phyloP scores from a whole-genome alignment of 257 asterid species.

The Scutellaria galericulata region DNA sequence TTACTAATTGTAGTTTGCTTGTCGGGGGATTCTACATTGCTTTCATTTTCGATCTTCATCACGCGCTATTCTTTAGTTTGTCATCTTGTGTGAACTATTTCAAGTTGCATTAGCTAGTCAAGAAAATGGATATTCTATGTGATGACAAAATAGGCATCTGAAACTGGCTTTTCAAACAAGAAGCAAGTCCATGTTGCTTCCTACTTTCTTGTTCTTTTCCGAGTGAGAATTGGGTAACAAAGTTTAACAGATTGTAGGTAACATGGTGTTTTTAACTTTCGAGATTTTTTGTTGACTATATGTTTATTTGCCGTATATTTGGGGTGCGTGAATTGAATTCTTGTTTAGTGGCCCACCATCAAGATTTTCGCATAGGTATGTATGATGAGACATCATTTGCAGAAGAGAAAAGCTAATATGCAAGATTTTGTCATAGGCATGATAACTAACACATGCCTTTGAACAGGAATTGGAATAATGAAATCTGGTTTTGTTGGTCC shows the following conservation, averaged over 20 bases:
- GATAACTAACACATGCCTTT: slow-evolving; percentile 28
- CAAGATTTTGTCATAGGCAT: slow-evolving; percentile 2
- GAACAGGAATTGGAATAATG: slow-evolving; percentile 28
- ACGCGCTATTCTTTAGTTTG: slow-evolving; percentile 55
- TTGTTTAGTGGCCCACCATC: slow-evolving; percentile 22
- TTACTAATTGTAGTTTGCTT: slow-evolving; percentile 58
- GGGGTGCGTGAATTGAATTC: slow-evolving; percentile 16
- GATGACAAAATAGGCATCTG: slow-evolving; percentile 29
- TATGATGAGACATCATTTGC: slow-evolving; percentile 22
- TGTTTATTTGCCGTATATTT: slow-evolving; percentile 11
- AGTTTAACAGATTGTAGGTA: not conserved
- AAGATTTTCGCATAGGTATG: slow-evolving; percentile 6
- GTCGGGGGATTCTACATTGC: slow-evolving; percentile 60
- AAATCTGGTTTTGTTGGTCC: slow-evolving; percentile 28
- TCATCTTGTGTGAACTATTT: slow-evolving; percentile 46
- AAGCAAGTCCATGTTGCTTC: slow-evolving; percentile 11
- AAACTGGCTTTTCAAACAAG: slow-evolving; percentile 28
- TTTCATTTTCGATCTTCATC: slow-evolving; percentile 65
- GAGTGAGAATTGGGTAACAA: slow-evolving; percentile 11
- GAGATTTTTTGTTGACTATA: not conserved
- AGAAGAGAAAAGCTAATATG: slow-evolving; percentile 1
- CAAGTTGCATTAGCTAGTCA: slow-evolving; percentile 27
- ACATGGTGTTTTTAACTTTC: not conserved
- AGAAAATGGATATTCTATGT: slow-evolving; percentile 31
- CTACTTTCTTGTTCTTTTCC: slow-evolving; percentile 24